Conservation (phyloP, 1,284 basidiomycete species). For the Macrocystidia cucumis region DNA sequence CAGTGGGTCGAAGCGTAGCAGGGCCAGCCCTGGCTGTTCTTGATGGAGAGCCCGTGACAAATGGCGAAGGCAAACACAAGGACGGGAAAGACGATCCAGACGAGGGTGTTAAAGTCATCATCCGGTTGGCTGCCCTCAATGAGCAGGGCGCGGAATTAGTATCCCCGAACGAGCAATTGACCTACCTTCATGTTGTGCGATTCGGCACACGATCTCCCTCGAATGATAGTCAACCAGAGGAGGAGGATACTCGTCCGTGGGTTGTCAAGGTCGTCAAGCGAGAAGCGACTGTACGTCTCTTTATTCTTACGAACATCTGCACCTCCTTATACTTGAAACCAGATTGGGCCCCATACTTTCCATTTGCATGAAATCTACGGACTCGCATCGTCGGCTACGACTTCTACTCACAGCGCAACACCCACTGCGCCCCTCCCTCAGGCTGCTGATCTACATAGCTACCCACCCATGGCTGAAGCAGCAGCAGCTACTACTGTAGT, state of each 20-base stretch:
- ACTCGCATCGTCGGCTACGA: slow-evolving; percentile 48
- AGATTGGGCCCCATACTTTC: slow-evolving; percentile 88
- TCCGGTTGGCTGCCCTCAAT: slow-evolving; percentile 71
- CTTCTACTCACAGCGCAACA: slow-evolving; percentile 30
- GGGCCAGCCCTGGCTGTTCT: slow-evolving; percentile 74
- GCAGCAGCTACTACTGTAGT: slow-evolving; percentile 14
- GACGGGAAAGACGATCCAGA: slow-evolving; percentile 39
- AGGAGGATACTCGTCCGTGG: slow-evolving; percentile 61
- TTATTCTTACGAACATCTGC: slow-evolving; percentile 6
- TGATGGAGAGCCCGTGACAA: slow-evolving; percentile 36
- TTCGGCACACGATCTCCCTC: slow-evolving; percentile 41
- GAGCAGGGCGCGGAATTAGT: slow-evolving; percentile 57
- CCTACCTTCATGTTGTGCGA: slow-evolving; percentile 79
- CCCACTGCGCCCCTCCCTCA: slow-evolving; percentile 30
- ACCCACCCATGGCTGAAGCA: slow-evolving; percentile 36
- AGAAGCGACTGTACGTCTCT: slow-evolving; percentile 60
- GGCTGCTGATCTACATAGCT: slow-evolving; percentile 30
- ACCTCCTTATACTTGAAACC: no score
- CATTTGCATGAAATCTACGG: slow-evolving; percentile 91
- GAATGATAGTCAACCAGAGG: slow-evolving; percentile 22
- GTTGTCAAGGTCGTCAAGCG: slow-evolving; percentile 85
- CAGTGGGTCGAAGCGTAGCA: slow-evolving; percentile 39
- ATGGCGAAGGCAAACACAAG: slow-evolving; percentile 30
- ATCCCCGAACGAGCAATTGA: slow-evolving; percentile 75
- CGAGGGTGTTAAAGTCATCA: slow-evolving; percentile 69